Evolutionary conservation across 129 eudicot genomes (phyloP).

Genomic region (Helianthus tuberosus): DNA sequence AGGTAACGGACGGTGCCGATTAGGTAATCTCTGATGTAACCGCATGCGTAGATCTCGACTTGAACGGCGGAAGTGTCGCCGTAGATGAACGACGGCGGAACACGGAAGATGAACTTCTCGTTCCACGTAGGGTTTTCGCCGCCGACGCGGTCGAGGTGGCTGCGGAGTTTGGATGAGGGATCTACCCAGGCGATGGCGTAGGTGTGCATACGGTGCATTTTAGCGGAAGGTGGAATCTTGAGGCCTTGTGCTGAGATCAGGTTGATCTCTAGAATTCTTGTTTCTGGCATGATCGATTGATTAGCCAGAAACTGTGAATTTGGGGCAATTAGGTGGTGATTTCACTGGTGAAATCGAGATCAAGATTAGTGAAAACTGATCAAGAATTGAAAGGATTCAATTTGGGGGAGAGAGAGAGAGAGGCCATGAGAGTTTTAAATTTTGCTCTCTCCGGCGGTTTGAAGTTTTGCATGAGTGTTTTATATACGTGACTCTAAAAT

Average conservation of each 20-base stretch:
- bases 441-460: conserved; percentile 6
- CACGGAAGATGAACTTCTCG: conserved; percentile 85
- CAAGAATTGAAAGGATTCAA: conserved; percentile 13
- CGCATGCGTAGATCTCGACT: conserved; percentile 79
- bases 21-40: conserved; percentile 60
- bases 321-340: conserved; percentile 1
- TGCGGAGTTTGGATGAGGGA: conserved; percentile 67
- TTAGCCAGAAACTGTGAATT: neutral
- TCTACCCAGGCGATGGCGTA: conserved; percentile 76
- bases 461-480: neutral
- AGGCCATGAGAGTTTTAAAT: no score
- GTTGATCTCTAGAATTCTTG: conserved; percentile 80
- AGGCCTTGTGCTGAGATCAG: conserved; percentile 86
- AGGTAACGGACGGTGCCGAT: conserved; percentile 73
- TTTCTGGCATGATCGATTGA: conserved; percentile 20
- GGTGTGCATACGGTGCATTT: conserved; percentile 75
- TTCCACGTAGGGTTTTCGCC: conserved; percentile 94
- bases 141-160: conserved; percentile 64
- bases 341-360: conserved; percentile 18
- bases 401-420: neutral
- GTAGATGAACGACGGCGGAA: conserved; percentile 57
- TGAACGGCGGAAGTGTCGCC: conserved; percentile 80
- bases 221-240: conserved; percentile 56
- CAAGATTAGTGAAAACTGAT: conserved; percentile 24
- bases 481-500: neutral